Evolutionary conservation across 176 grass and related monocot genomes (phyloP), one percentile per base, ranked within the genome.

Genomic region (Carex parvula): DNA sequence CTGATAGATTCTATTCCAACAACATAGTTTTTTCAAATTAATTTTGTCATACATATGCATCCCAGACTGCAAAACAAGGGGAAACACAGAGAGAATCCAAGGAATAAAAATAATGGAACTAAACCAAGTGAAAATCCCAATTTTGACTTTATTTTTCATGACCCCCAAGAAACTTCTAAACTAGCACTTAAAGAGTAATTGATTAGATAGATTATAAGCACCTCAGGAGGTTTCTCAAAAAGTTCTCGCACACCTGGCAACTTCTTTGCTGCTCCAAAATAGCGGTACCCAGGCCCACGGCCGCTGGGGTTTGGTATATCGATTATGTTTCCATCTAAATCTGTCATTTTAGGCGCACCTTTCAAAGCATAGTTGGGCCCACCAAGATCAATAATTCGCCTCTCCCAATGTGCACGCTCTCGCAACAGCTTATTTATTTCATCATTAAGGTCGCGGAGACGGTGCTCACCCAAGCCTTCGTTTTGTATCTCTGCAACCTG

Each of bases 351-450:
- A 15, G 95, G 91, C 0, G 89, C 83, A 18, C 88, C 81, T 83
- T 53, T 90, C 1, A 85, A 80, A 53, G 92, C 87, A 90, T 99
- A 90, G 83, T 99, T 94, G 10, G 89, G 88, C 10, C 96, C 93
- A 22, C 93, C 96, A 29, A 99, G 93, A 57, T 99, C 90, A 26
- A 92, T 68, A 84, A 99, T 99, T 81, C 96, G 89, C 18, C 89
- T 93, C 89, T 95, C 96, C 96, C 93, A 99, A 64, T 99, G 96
- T n/a, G 70, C 64, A 79, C 96, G 92, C 89, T 99, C 96, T 41
- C 96, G 91, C 79, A 99, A 90, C 77, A 99, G 88, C 81, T 99
- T 99, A 86, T 99, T 99, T 88, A 99, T 99, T 92, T 99, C 96
- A 89, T 99, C 96, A 77, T 99, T 99, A 73, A 99, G 92, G 86